Evolutionary conservation across 495 filamentous ascomycete genomes (phyloP).

Genomic region (Hyaloscypha bicolor): DNA sequence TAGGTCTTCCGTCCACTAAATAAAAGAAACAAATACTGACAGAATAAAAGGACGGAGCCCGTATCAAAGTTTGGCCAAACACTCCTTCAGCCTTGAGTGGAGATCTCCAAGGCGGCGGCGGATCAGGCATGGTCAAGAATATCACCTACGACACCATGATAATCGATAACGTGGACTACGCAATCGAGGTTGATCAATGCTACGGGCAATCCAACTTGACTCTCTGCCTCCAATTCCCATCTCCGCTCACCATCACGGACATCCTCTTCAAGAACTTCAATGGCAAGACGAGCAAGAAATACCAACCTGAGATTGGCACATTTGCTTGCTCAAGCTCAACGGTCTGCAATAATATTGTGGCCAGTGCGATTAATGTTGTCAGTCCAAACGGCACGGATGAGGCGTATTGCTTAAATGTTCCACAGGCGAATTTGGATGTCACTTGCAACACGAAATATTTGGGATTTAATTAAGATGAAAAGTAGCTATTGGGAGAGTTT

Average conservation of each 20-base stretch:
- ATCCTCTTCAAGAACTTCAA: slow-evolving; percentile 55
- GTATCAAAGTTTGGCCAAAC: slow-evolving; percentile 74
- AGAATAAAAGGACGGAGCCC: slow-evolving; percentile 53
- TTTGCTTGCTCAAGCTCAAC: slow-evolving; percentile 59
- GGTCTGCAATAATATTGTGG: slow-evolving; percentile 57
- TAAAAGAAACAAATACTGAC: slow-evolving; percentile 20
- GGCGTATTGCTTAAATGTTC: slow-evolving; percentile 58
- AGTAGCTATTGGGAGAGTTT: not conserved
- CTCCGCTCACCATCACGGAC: slow-evolving; percentile 58
- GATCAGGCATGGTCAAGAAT: slow-evolving; percentile 48
- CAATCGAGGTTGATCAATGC: slow-evolving; percentile 67
- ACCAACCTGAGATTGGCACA: slow-evolving; percentile 52
- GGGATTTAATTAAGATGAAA: slow-evolving; percentile 34
- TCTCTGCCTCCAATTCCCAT: slow-evolving; percentile 60
- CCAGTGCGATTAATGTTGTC: slow-evolving; percentile 50
- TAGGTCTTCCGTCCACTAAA: slow-evolving; percentile 5
- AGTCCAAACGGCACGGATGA: slow-evolving; percentile 51
- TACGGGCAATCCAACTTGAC: slow-evolving; percentile 66
- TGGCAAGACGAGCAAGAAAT: slow-evolving; percentile 54
- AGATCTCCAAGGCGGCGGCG: slow-evolving; percentile 64
- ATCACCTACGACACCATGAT: slow-evolving; percentile 59
- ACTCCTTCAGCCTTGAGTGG: slow-evolving; percentile 49
- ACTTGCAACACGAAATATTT: slow-evolving; percentile 42
- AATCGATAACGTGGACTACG: slow-evolving; percentile 63
- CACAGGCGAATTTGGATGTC: slow-evolving; percentile 43